A percentile compares a stretch with the other conserved stretches of the same genome.
Conservation (phyloP, 768 basidiomycete species). For the Phlebiopsis gigantea region DNA sequence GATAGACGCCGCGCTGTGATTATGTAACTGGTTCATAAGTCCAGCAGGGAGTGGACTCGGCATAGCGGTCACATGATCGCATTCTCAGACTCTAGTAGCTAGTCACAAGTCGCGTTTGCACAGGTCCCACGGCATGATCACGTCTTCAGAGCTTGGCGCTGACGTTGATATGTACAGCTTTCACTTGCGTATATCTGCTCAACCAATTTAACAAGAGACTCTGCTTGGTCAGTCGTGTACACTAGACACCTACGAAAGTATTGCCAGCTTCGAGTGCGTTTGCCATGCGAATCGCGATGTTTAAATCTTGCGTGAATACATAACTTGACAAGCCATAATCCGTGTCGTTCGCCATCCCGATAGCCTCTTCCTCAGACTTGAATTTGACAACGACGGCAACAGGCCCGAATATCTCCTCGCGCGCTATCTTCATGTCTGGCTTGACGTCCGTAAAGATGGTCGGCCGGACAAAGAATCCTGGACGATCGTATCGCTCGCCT, state of each 20-base stretch:
- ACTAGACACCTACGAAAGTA: conserved; percentile 21
- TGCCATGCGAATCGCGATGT: conserved; percentile 34
- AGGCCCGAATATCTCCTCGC: conserved; percentile 77
- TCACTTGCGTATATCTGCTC: not conserved
- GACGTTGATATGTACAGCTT: too few relatives aligned
- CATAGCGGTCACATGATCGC: too few relatives aligned
- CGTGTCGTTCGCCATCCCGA: conserved; percentile 38
- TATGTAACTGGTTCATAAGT: too few relatives aligned
- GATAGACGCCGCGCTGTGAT: too few relatives aligned
- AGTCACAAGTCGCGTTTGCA: too few relatives aligned
- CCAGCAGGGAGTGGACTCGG: too few relatives aligned
- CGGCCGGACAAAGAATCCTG: conserved; percentile 67
- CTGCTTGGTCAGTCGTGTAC: not conserved
- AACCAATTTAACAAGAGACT: not conserved
- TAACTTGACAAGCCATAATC: conserved; percentile 43
- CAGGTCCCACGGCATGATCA: not conserved
- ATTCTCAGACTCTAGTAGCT: too few relatives aligned
- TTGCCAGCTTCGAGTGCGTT: conserved; percentile 38
- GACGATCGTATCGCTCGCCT: conserved; percentile 51
- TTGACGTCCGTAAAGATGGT: conserved; percentile 68
- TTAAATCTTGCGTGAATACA: conserved; percentile 41
- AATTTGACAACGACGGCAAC: conserved; percentile 75
- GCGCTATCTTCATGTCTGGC: conserved; percentile 68
- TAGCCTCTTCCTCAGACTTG: conserved; percentile 39
- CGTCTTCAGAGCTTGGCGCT: not conserved